Evolutionary conservation across 495 filamentous ascomycete genomes (phyloP).

Genomic region (Mycothermus thermophilus): DNA sequence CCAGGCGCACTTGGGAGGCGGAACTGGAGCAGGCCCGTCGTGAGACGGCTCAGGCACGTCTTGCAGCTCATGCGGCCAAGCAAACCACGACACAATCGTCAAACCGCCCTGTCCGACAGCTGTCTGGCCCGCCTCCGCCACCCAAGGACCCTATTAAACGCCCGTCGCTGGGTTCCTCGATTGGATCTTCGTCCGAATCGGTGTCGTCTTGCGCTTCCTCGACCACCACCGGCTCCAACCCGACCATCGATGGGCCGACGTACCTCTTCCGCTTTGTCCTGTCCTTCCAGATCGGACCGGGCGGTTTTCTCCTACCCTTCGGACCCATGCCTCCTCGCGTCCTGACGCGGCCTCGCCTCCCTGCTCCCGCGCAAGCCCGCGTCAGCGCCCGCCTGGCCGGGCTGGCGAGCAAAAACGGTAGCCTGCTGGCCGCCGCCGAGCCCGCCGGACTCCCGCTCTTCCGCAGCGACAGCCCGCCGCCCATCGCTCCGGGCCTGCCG

Average conservation of each 20-base stretch:
- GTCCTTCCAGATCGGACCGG: constrained; percentile 16
- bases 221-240: constrained; percentile 33
- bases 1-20: constrained; percentile 22
- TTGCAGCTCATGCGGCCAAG: constrained; percentile 13
- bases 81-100: too few species aligned
- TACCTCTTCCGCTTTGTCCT: constrained; percentile 36
- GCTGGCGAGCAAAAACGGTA: neutral
- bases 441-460: constrained; percentile 1
- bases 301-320: constrained; percentile 10
- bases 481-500: constrained; percentile 24
- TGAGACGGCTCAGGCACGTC: constrained; percentile 23
- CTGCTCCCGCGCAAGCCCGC: constrained; percentile 50
- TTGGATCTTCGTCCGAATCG: too few species aligned
- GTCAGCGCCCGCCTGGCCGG: constrained; percentile 27
- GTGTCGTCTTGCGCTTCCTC: too few species aligned
- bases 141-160: constrained; percentile 14
- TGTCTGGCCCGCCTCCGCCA: constrained; percentile 20
- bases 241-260: constrained; percentile 27
- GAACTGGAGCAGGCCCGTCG: constrained; percentile 31
- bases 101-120: constrained; percentile 1
- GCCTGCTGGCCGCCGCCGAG: neutral
- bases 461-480: constrained; percentile 25
- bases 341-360: constrained; percentile 62
- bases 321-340: constrained; percentile 24
- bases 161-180: too few species aligned